Base-by-base conservation (phyloP, 2,329 filamentous ascomycete species). In the Nemania abortiva region DNA sequence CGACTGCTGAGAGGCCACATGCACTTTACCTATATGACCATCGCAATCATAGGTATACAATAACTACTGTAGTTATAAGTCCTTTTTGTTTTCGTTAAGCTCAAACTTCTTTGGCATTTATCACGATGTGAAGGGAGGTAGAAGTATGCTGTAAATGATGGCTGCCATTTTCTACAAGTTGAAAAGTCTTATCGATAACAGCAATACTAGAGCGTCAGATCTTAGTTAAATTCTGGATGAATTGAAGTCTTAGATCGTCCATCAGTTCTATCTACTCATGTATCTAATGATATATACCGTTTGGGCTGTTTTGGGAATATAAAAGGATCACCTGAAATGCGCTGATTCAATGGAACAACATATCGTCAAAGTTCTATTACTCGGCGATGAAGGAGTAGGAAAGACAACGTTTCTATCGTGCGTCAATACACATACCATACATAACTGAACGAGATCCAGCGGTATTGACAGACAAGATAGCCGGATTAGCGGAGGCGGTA, bases 341-440 rank as follows among this genome's bases (percentile, higher is more conserved):
- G 0, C 29, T 61, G 9, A 61, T 50, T 22, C 73, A 60, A 87
- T 87, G 84, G 85, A 88, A 60, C 73, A 81, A 45, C 78, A 84
- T 63, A 81, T 81, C 57, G 81, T 89, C 74, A 87, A 81, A n/a
- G 80, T 90, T 15, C 77, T 90, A 31, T 77, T 90, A 22, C 80
- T 90, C n/a, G 88, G 88, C 37, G 88, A 90, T 77, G 83, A 85
- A 68, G 82, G 82, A 74, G 87, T 87, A 70, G 88, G 88, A 63
- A 90, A 90, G 78, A 88, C 87, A 24, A 88, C 85, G 0, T 89
- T 90, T 77, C 76, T 90, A 74, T 88, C 88, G 88, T 90, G 75
- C 72, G 88, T 70, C 6, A 27, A 50, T 2, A 62, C 27, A 49
- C 61, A 65, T 61, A 37, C 50, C 59, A 45, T 27, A 27, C 24